phyloP scores from a whole-genome alignment of 164 flowering plant genomes.

The Magnolia kwangsiensis region DNA sequence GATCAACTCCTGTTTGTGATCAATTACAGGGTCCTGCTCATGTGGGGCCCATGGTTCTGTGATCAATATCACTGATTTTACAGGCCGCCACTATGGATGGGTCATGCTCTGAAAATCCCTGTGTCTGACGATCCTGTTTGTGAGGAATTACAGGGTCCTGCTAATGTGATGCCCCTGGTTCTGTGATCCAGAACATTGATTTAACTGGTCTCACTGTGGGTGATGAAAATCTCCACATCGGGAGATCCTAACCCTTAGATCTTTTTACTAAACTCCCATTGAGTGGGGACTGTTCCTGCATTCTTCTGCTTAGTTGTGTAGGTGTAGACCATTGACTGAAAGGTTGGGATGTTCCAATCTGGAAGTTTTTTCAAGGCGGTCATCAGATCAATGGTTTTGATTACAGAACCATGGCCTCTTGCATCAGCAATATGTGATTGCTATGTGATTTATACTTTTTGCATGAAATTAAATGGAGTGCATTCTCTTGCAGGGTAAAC shows the following conservation, averaged over 20 bases:
- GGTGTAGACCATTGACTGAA: background rate
- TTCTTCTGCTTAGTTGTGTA: background rate
- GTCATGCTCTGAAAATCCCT: background rate
- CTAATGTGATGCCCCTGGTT: background rate
- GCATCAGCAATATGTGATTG: background rate
- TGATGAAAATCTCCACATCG: background rate
- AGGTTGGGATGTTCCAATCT: background rate
- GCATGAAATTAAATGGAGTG: background rate
- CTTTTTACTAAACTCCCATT: background rate
- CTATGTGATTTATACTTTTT: background rate
- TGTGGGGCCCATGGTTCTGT: background rate
- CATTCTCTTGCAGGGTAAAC: slow-evolving; percentile 26
- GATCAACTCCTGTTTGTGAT: background rate
- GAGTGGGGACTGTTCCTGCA: background rate
- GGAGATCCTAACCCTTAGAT: background rate
- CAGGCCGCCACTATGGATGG: background rate
- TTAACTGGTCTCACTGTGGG: background rate
- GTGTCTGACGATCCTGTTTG: background rate
- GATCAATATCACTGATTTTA: background rate
- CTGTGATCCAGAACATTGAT: background rate
- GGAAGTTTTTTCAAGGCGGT: background rate
- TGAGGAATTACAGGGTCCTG: background rate
- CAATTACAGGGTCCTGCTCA: background rate
- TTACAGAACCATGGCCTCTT: background rate
- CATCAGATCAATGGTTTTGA: background rate